Percentiles rank a stretch among this genome's conserved stretches.
phyloP scores from a whole-genome alignment of 2,329 filamentous ascomycete species.

The Pseudopyrenochaeta lycopersici region DNA sequence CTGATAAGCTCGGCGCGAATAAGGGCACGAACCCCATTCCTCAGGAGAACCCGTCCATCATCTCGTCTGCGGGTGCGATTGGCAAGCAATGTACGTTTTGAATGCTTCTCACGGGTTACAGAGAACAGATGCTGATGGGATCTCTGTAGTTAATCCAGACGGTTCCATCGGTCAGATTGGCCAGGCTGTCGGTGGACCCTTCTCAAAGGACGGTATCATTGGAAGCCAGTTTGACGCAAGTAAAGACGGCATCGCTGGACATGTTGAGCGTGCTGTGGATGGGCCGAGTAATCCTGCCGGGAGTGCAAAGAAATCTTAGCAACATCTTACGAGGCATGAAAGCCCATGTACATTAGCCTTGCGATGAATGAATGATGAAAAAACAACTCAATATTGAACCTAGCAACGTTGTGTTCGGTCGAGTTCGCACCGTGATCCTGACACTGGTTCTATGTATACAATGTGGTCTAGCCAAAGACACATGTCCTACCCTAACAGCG shows the following conservation, averaged over 20 bases:
- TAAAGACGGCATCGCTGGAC: conserved; percentile 63
- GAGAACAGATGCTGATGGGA: not conserved
- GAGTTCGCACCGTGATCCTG: not conserved
- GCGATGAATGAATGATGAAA: conserved; percentile 1
- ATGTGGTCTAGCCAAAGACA: not conserved
- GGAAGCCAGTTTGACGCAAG: conserved; percentile 65
- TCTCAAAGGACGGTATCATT: conserved; percentile 60
- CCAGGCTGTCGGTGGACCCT: conserved; percentile 57
- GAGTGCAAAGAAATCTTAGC: conserved; percentile 29
- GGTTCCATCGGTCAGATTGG: conserved; percentile 62
- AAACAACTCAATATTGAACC: too few relatives aligned
- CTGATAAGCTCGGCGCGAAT: conserved; percentile 40
- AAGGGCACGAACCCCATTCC: conserved; percentile 43
- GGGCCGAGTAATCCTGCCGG: conserved; percentile 50
- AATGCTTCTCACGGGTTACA: not conserved
- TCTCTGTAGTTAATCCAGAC: conserved; percentile 51
- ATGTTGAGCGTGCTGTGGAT: conserved; percentile 59
- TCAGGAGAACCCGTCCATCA: conserved; percentile 44
- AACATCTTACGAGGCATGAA: not conserved
- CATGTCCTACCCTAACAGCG: not conserved
- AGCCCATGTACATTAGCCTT: conserved; percentile 9
- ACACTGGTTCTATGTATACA: not conserved
- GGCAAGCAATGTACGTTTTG: conserved; percentile 59
- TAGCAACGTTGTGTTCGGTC: too few relatives aligned
- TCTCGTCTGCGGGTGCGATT: conserved; percentile 62